phyloP scores from a whole-genome alignment of 2,329 filamentous ascomycete genomes.

The Diaporthe australafricana region DNA sequence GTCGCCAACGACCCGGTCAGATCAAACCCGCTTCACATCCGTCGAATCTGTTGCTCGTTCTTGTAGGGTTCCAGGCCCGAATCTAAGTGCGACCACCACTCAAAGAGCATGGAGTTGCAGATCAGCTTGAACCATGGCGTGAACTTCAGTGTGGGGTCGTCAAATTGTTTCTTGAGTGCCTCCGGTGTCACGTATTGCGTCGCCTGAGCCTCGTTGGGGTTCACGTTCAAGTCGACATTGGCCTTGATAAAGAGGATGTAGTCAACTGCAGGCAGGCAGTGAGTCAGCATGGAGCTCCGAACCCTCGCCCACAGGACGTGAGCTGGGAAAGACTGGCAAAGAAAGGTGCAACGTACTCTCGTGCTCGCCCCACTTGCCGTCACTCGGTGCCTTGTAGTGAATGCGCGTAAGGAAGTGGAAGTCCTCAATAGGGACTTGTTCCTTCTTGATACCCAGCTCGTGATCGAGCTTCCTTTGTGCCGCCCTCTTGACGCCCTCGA shows the following conservation, averaged over 20 bases:
- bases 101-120: constrained; percentile 95
- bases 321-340: background rate
- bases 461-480: constrained; percentile 94
- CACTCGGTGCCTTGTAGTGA: constrained; percentile 96
- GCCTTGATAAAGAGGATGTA: constrained; percentile 99
- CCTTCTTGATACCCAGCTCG: constrained; percentile 89
- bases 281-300: constrained; percentile 8
- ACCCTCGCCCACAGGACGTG: background rate
- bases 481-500: constrained; percentile 89
- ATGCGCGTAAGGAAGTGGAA: constrained; percentile 97
- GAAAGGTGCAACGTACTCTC: constrained; percentile 85
- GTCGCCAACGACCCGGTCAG: background rate
- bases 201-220: constrained; percentile 89
- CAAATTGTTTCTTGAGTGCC: constrained; percentile 86
- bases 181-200: constrained; percentile 86
- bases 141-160: constrained; percentile 83
- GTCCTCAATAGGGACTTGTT: constrained; percentile 89
- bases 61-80: constrained; percentile 84
- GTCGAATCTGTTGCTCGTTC: constrained; percentile 87
- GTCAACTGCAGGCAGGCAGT: constrained; percentile 72
- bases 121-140: constrained; percentile 99
- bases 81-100: constrained; percentile 94
- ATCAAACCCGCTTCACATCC: constrained; percentile 68
- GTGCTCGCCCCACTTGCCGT: constrained; percentile 99
- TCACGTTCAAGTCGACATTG: constrained; percentile 84